Base-by-base conservation (phyloP, 306 rosid genomes). In the Canavalia gladiata region DNA sequence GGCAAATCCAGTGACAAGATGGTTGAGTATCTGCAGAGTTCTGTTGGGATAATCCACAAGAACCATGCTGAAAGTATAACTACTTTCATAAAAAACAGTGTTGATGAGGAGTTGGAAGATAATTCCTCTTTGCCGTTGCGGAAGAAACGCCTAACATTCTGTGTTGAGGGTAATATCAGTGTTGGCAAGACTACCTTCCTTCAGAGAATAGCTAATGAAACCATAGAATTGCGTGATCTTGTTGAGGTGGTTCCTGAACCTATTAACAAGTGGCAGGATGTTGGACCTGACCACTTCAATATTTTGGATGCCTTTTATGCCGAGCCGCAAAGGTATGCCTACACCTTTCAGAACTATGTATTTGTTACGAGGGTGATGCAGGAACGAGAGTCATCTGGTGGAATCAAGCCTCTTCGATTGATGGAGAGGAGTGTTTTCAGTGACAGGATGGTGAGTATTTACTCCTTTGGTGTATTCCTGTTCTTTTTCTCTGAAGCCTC, bases 221-320 rank as follows among this genome's bases (percentile, higher is more conserved):
- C 98, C 1, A 87, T 95, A 7, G 99, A 95, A 87, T 89, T 95
- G 81, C 91, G 87, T 46, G 99, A 95, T 80, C 93, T 95, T 13
- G 99, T 95, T 6, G 99, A 95, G 94, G 90, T 93, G 52, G 99
- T 93, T 87, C 99, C 95, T n/a, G 99, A 95, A 74, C 99, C 99
- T 25, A 86, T 95, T 66, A 67, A 79, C 72, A 93, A 95, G 91
- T 95, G 99, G 99, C 99, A 93, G 86, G 92, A 95, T 86, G 81
- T 95, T 75, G 99, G 99, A 67, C 96, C 97, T 7, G 98, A 95
- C 62, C 99, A 95, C 88, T 95, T 95, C 76, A 95, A 95, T 75
- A 93, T 95, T 75, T 87, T 95, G 73, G 91, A 93, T 54, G 99
- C 99, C 51, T 95, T 95, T 79, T 95, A 95, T 83, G 97, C 99